A percentile compares a stretch with the other conserved stretches of the same genome.
Evolutionary conservation across 2,329 filamentous ascomycete species (phyloP).

Genomic region (Delphinella strobiligena): DNA sequence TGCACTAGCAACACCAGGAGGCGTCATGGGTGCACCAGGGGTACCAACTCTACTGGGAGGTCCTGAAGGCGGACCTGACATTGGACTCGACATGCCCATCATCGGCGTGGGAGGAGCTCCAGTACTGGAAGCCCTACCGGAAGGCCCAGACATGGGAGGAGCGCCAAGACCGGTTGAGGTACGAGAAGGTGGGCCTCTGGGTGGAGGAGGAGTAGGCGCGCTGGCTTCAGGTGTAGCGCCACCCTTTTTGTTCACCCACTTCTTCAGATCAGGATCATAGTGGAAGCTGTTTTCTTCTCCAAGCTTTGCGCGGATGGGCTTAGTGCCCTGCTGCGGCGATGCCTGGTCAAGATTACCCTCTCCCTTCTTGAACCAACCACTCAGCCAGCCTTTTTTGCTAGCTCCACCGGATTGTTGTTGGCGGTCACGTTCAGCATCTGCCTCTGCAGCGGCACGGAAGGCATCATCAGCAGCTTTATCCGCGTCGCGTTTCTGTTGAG

Average conservation of each 20-base stretch:
- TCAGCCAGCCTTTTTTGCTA: slow-evolving; percentile 59
- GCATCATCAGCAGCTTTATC: slow-evolving; percentile 75
- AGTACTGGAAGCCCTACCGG: too few relatives aligned
- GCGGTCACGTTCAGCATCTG: slow-evolving; percentile 49
- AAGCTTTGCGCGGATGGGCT: slow-evolving; percentile 78
- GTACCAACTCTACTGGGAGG: slow-evolving; percentile 20
- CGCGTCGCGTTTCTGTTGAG: slow-evolving; percentile 18
- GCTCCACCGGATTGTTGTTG: slow-evolving; percentile 38
- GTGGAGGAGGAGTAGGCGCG: slow-evolving; percentile 55
- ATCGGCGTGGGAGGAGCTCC: slow-evolving; percentile 18
- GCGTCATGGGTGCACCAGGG: slow-evolving; percentile 12
- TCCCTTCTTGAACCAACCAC: slow-evolving; percentile 71
- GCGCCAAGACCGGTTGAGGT: slow-evolving; percentile 8
- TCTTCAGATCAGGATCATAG: slow-evolving; percentile 90
- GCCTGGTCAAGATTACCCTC: slow-evolving; percentile 44
- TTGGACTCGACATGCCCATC: slow-evolving; percentile 13
- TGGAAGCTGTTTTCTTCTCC: slow-evolving; percentile 89
- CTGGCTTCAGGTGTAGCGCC: slow-evolving; percentile 48
- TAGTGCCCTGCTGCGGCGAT: slow-evolving; percentile 26
- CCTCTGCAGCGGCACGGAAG: slow-evolving; percentile 71
- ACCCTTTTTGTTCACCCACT: slow-evolving; percentile 96
- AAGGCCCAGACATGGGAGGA: slow-evolving; percentile 6
- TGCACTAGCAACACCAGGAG: slow-evolving; percentile 17
- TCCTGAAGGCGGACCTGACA: slow-evolving; percentile 12
- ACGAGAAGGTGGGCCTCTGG: slow-evolving; percentile 49